A percentile compares a stretch with the other conserved stretches of the same genome.
Evolutionary conservation across 441 rosid species (phyloP).

Genomic region (Adansonia madagascariensis): DNA sequence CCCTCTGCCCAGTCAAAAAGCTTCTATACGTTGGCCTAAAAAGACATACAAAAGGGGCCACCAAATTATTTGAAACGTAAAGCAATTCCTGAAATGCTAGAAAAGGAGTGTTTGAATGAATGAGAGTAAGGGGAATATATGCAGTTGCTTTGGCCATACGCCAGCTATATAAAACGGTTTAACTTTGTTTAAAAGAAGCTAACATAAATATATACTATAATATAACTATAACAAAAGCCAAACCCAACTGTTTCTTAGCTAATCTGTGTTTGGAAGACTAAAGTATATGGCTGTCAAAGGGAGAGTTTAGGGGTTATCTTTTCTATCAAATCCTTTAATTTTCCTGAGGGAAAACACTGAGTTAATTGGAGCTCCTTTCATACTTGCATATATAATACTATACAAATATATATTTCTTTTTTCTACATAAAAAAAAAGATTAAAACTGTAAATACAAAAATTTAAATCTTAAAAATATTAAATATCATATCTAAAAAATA

Average conservation of each 20-base stretch:
- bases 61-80: constrained; percentile 65
- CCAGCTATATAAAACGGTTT: constrained; percentile 34
- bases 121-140: constrained; percentile 42
- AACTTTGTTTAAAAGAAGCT: constrained; percentile 40
- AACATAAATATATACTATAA: constrained; percentile 4
- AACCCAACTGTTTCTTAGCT: constrained; percentile 24
- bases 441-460: too few species aligned
- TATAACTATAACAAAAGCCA: constrained; percentile 29
- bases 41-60: constrained; percentile 70
- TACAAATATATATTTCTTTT: neutral
- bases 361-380: constrained; percentile 33
- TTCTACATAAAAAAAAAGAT: too few species aligned
- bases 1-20: constrained; percentile 60
- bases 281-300: constrained; percentile 37
- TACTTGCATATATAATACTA: constrained; percentile 4
- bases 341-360: constrained; percentile 33
- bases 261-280: constrained; percentile 31
- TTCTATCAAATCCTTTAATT: constrained; percentile 51
- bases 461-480: too few species aligned
- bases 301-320: constrained; percentile 45
- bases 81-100: constrained; percentile 45
- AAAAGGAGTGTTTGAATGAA: constrained; percentile 69
- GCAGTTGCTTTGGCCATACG: constrained; percentile 60
- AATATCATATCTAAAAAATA: too few species aligned
- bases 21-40: constrained; percentile 58